Base-by-base conservation (phyloP, 202 grass and related monocot genomes). In the Setaria italica region DNA sequence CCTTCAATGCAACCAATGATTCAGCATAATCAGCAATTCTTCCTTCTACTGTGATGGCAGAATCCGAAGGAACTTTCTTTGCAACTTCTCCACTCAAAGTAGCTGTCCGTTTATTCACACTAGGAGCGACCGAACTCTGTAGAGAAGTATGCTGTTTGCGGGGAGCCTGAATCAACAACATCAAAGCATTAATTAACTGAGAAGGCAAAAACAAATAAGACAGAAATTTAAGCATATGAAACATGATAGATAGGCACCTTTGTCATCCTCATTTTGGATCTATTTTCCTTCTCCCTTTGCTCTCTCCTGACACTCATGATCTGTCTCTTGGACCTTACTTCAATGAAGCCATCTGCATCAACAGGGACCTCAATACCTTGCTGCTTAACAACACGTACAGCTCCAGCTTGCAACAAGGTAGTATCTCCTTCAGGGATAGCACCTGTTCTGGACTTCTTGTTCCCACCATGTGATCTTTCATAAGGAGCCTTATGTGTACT, bases 301-400 rank as follows among this genome's bases (percentile, higher is more conserved):
- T 96, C 97, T 88, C 91, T 89, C 51, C 92, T 95, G 57, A 96
- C 97, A 92, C 71, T 99, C 77, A 99, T 82, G 76, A 99, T 96
- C 65, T 99, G 97, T 62, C 90, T 95, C 83, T 96, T 99, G 69
- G 97, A 99, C 82, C 93, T 99, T 84, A 99, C 97, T 90, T 99
- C 91, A 76, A 99, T 99, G 74, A 99, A 99, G 76, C 93, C 97
- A 99, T 99, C 93, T 84, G 92, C 96, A 85, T 99, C 94, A 86
- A 88, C 91, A 77, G 93, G 96, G 41, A 88, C 82, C 79, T 99
- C 96, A 81, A 99, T 88, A 34, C 96, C 93, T 83, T 91, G 90
- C 45, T 96, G 96, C 84, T 92, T 93, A 84, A 95, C 88, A 86
- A 95, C 87, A 70, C 82, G 75, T 56, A 90, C 91, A 79, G 90